A percentile compares a stretch with the other conserved stretches of the same genome.
Evolutionary conservation across 2,329 filamentous ascomycete species (phyloP).

Genomic region (Cercospora sp.): DNA sequence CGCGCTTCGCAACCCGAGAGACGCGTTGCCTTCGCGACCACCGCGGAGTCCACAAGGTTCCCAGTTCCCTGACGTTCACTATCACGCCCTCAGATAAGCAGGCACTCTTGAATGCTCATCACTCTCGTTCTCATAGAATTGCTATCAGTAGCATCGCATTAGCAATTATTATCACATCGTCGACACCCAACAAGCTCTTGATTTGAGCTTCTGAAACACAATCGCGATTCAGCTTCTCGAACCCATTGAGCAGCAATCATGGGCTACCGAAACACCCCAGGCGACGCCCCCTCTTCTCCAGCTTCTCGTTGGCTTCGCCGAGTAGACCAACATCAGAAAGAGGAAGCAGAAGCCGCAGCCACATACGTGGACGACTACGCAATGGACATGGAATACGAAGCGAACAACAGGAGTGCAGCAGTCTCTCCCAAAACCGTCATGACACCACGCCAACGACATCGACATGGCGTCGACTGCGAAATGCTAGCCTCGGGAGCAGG

Average conservation of each 20-base stretch:
- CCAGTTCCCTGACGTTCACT: neutral
- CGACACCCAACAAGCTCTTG: neutral
- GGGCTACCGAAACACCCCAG: constrained; percentile 3
- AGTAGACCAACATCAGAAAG: constrained; percentile 3
- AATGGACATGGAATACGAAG: constrained; percentile 11
- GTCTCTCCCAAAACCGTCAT: neutral
- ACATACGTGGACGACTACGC: neutral
- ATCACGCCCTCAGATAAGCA: neutral
- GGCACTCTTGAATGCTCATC: neutral
- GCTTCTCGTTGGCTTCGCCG: constrained; percentile 14
- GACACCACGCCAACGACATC: neutral
- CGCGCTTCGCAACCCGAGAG: neutral
- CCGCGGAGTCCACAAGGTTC: neutral
- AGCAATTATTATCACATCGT: neutral
- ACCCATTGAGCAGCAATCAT: neutral
- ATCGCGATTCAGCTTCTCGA: neutral
- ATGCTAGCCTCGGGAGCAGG: neutral
- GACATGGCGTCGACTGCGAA: constrained; percentile 8
- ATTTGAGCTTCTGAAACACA: neutral
- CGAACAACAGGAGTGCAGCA: neutral
- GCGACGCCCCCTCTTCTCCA: constrained; percentile 8
- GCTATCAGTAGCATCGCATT: neutral
- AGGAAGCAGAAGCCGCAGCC: constrained; percentile 4
- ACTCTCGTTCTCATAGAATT: neutral
- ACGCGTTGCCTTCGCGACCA: neutral